Evolutionary conservation across 2,329 filamentous ascomycete genomes (phyloP), one percentile per base, ranked within the genome.

Genomic region (Fusarium anthophilum): DNA sequence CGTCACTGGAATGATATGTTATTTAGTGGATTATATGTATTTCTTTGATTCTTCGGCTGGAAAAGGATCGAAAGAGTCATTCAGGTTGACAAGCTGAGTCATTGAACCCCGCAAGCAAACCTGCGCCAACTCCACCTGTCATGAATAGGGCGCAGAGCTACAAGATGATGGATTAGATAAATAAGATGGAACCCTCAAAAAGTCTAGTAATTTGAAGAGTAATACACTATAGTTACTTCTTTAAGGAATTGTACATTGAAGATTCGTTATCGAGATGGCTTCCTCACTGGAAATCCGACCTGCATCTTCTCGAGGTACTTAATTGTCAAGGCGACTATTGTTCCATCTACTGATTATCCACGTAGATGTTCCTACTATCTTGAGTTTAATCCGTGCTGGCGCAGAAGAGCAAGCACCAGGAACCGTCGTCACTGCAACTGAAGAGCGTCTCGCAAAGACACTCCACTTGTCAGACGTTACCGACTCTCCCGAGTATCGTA

Each of bases 391-490:
- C 13, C 32, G 44, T 1, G 44, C 64, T 15, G 51, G 62, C 0
- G 64, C 44, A 8, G 32, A 67, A 13, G 62, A 67, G 4, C 62
- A 66, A 51, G 20, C 64, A 12, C 26, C 62, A 2, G 62, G 62
- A 35, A n/a, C 44, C 3, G 8, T 59, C 6, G 14, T 59, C 11
- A 13, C 44, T 28, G 51, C 64, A 20, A 66, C 64, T 0, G 51
- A 67, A 20, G 51, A 60, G 11, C 3, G 6, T 8, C 44, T 67
- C 2, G 14, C 8, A 0, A 60, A 35, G 4, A 67, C 62, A 0
- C 10, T 66, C 5, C 22, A 53, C 5, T 28, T 67, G 2, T 39
- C 38, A 14, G 64, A 67, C 3, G 13, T 67, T 0, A 10, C n/a
- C n/a, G 50, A 51, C 6, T 26, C 35, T 5, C 14, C 35, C 18